Percentiles rank a stretch among this genome's conserved stretches.
Conservation (phyloP, 768 basidiomycete genomes). For the Tulasnella sp. region DNA sequence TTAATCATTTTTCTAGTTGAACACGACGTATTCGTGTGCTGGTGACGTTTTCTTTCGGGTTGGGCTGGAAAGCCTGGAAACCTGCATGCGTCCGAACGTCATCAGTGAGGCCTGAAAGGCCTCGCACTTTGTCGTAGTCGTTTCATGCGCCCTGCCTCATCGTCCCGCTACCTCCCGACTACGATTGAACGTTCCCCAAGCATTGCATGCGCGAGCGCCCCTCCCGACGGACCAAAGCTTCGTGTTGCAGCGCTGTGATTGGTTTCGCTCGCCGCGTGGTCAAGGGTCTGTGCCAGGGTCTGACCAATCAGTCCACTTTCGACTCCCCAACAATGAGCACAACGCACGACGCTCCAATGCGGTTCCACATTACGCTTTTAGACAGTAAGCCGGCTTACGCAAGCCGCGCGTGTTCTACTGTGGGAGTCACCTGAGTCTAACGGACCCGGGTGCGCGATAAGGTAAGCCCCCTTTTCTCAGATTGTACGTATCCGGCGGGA, state of each 20-base stretch:
- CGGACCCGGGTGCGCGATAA: background rate
- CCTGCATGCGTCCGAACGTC: background rate
- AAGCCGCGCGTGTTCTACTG: background rate
- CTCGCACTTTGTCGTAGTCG: background rate
- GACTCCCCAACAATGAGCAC: background rate
- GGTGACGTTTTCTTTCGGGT: background rate
- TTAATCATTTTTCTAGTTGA: background rate
- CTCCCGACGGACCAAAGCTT: background rate
- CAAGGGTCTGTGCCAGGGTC: background rate
- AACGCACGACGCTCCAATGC: slow-evolving; percentile 1
- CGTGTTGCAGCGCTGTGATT: background rate
- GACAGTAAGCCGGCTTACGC: background rate
- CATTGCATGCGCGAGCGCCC: background rate
- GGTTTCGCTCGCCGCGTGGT: background rate
- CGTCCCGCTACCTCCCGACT: background rate
- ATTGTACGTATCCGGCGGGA: slow-evolving; percentile 12
- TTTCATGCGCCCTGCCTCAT: background rate
- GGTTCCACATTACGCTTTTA: background rate
- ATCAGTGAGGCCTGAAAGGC: background rate
- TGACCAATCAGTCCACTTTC: background rate
- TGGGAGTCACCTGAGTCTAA: slow-evolving; percentile 9
- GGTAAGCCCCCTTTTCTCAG: background rate
- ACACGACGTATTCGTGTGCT: background rate
- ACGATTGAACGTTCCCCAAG: background rate
- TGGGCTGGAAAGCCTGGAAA: background rate